Evolutionary conservation across 208 protist genomes (phyloP), one percentile per base, ranked within the genome.

Genomic region (Acanthamoeba divionensis): DNA sequence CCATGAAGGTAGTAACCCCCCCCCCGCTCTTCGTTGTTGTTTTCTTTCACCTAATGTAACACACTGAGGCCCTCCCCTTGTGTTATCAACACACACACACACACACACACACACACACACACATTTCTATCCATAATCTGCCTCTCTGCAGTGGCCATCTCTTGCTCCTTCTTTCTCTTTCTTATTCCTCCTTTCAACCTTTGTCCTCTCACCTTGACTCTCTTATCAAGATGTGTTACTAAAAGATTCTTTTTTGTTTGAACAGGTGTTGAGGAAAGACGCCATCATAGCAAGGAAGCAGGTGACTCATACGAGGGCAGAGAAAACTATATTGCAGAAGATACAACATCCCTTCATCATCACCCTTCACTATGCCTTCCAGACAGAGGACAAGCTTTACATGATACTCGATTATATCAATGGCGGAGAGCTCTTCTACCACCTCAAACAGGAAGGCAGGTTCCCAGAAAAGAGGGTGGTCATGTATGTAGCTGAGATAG

Each of bases 361-460:
- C 1, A 94, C 92, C 62, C 95, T 99, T n/a, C 96, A 98, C 89
- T 98, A 97, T 91, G 96, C 98, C 15, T 99, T 99, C 90, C 97
- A 99, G 91, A 98, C 96, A 26, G 86, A 95, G 52, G 94, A 95
- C 21, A 96, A 96, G 75, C 90, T 98, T 29, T 98, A 98, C 90
- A 90, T 98, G 67, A 94, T 98, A 7, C 91, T 98, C 18, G 97
- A 98, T 83, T 96, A 97, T 38, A 92, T 98, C 0, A 93, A 95
- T 54, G 98, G 98, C 26, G 98, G 98, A 38, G 97, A 98, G 83
- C 90, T 99, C 24, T 98, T 98, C 91, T 96, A 94, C 71, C 96
- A 97, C 91, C 79, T 99, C 7, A 96, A 98, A 90, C 93, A 96
- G 67, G 67, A 93, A 31, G 73, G 60, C 38, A 54, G 21, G 10